Conservation (phyloP, 2,329 filamentous ascomycete genomes). For the Monosporascus cannonballus region DNA sequence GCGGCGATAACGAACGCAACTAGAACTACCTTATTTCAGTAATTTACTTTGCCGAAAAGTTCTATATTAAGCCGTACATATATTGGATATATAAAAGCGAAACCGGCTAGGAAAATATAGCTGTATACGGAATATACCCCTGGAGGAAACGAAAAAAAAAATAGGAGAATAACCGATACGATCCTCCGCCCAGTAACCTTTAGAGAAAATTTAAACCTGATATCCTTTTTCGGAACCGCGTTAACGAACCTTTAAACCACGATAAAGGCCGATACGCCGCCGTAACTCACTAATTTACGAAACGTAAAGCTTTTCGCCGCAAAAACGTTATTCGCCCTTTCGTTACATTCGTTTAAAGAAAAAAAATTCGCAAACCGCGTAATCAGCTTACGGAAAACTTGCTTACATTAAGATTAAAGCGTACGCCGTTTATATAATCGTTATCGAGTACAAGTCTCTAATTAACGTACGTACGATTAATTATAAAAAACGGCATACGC, state of each 20-base stretch:
- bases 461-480: conserved; percentile 26
- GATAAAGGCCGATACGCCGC: conserved; percentile 20
- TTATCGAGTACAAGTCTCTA: conserved; percentile 12
- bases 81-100: conserved; percentile 27
- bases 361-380: conserved; percentile 23
- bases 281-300: conserved; percentile 31
- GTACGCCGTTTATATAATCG: conserved; percentile 20
- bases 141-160: conserved; percentile 3
- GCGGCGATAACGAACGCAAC: conserved; percentile 47
- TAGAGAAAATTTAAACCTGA: conserved; percentile 33
- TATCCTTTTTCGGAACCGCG: conserved; percentile 22
- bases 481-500: conserved; percentile 24
- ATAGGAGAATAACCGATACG: conserved; percentile 27
- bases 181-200: conserved; percentile 34
- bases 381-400: conserved; percentile 29
- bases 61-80: conserved; percentile 53
- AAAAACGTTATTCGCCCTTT: conserved; percentile 23
- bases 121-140: background rate
- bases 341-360: conserved; percentile 8
- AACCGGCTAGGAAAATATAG: background rate
- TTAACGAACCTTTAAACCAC: conserved; percentile 27
- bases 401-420: conserved; percentile 27
- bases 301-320: conserved; percentile 35
- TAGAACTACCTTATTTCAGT: conserved; percentile 45
- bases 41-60: conserved; percentile 54